phyloP scores from a whole-genome alignment of 2,329 filamentous ascomycete species.

The Gaeumannomyces tritici region DNA sequence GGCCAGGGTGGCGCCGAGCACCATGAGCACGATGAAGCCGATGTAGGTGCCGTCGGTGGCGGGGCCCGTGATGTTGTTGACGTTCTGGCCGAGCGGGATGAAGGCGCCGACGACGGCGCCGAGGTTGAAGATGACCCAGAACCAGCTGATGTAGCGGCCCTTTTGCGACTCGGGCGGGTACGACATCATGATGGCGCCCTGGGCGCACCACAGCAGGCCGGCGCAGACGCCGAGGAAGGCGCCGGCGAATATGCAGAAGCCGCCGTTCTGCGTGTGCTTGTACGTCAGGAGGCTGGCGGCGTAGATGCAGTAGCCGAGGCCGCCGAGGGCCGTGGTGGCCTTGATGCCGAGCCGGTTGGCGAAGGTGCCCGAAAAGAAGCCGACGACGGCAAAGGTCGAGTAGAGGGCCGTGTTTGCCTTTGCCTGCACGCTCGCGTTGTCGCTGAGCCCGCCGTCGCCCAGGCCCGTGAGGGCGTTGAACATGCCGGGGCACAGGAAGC shows the following conservation, averaged over 20 bases:
- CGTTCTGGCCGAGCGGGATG: slow-evolving; percentile 64
- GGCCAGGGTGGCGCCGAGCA: slow-evolving; percentile 33
- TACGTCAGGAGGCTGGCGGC: slow-evolving; percentile 61
- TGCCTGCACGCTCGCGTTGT: slow-evolving; percentile 11
- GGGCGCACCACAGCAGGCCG: slow-evolving; percentile 71
- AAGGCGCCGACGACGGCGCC: slow-evolving; percentile 79
- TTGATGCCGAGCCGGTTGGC: slow-evolving; percentile 68
- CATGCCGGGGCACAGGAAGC: slow-evolving; percentile 29
- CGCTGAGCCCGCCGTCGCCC: slow-evolving; percentile 16
- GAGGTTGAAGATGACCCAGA: slow-evolving; percentile 93
- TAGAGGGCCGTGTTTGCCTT: slow-evolving; percentile 34
- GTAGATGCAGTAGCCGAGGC: slow-evolving; percentile 70
- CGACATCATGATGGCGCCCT: slow-evolving; percentile 82
- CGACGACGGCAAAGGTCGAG: slow-evolving; percentile 45
- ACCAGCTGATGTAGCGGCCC: slow-evolving; percentile 80
- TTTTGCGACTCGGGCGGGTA: slow-evolving; percentile 76
- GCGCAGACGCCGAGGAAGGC: slow-evolving; percentile 70
- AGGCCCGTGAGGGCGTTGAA: slow-evolving; percentile 17
- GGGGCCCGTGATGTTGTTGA: slow-evolving; percentile 9
- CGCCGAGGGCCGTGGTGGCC: slow-evolving; percentile 59
- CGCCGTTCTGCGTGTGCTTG: slow-evolving; percentile 56
- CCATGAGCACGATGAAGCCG: slow-evolving; percentile 16
- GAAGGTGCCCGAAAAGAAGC: slow-evolving; percentile 66
- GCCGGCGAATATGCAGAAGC: slow-evolving; percentile 69
- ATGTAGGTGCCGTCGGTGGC: slow-evolving; percentile 15